These are phyloP conservation scores for Ambrosia trifida DNA, from an alignment of 129 eudicot species.

Conservation along the genomic window DNA sequence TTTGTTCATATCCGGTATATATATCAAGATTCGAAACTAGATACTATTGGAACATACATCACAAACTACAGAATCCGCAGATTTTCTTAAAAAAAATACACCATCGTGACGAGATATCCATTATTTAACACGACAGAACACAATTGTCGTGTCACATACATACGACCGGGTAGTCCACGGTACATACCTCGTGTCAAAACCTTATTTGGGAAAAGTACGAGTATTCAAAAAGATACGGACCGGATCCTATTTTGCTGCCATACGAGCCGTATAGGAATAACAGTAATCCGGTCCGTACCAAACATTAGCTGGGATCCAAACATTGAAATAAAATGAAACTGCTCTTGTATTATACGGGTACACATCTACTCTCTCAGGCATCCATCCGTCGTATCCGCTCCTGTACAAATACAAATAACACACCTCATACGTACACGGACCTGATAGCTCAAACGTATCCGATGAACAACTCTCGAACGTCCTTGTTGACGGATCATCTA, in stretches of 20 bases:
- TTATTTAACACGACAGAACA: neutral
- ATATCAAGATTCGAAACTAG: no score
- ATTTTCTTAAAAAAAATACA: no score
- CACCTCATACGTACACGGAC: slow-evolving; percentile 74
- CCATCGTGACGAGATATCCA: neutral
- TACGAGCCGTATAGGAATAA: slow-evolving; percentile 15
- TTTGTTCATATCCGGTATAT: no score
- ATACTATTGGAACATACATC: neutral
- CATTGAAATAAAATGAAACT: slow-evolving; percentile 61
- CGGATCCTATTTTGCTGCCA: neutral
- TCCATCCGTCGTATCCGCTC: slow-evolving; percentile 90
- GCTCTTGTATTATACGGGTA: slow-evolving; percentile 51
- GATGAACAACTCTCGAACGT: slow-evolving; percentile 73
- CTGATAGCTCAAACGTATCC: slow-evolving; percentile 63
- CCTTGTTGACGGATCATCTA: slow-evolving; percentile 68
- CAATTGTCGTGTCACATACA: neutral
- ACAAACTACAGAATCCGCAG: neutral
- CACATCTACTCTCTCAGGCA: slow-evolving; percentile 68
- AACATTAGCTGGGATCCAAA: slow-evolving; percentile 42
- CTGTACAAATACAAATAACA: slow-evolving; percentile 77
- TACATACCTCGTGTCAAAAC: slow-evolving; percentile 4
- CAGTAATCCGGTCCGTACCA: slow-evolving; percentile 78
- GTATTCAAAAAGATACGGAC: neutral
- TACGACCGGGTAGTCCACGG: neutral
- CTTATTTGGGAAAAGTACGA: neutral